Evolutionary conservation across 495 filamentous ascomycete genomes (phyloP).

Genomic region (Podospora pseudocomata): DNA sequence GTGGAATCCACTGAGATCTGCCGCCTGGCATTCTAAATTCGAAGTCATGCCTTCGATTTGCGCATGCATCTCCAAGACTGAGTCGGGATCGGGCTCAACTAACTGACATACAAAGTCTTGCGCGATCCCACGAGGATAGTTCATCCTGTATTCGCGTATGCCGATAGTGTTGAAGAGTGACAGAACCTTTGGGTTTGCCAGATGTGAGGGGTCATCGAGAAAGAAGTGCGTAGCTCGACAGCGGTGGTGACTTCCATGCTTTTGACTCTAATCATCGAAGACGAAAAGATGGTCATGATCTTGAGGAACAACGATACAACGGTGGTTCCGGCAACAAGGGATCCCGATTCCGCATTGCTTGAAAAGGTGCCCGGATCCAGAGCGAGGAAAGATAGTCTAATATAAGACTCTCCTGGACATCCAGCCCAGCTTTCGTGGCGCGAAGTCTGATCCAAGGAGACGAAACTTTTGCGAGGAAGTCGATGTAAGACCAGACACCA

Average conservation of each 20-base stretch:
- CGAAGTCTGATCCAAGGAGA: background rate
- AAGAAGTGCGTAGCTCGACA: background rate
- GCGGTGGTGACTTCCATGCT: no score
- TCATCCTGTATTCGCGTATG: background rate
- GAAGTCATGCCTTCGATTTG: background rate
- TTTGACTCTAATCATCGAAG: background rate
- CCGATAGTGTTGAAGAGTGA: background rate
- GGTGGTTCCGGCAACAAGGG: background rate
- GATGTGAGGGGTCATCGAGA: background rate
- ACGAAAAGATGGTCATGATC: slow-evolving; percentile 4
- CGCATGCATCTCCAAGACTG: background rate
- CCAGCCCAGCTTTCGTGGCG: background rate
- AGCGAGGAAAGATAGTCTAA: slow-evolving; percentile 3
- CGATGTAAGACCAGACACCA: slow-evolving; percentile 1
- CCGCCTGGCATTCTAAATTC: background rate
- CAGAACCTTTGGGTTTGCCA: background rate
- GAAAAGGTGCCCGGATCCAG: background rate
- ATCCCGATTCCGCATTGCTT: background rate
- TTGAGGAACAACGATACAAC: background rate
- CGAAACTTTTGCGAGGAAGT: background rate
- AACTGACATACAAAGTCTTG: background rate
- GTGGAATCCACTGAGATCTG: background rate
- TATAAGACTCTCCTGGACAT: background rate
- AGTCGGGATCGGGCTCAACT: background rate
- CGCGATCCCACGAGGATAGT: background rate